Percentiles rank a stretch among this genome's conserved stretches.
These are phyloP conservation scores for Pezicula carpinea DNA, from an alignment of 2,329 filamentous ascomycete genomes.

Conservation along the genomic window DNA sequence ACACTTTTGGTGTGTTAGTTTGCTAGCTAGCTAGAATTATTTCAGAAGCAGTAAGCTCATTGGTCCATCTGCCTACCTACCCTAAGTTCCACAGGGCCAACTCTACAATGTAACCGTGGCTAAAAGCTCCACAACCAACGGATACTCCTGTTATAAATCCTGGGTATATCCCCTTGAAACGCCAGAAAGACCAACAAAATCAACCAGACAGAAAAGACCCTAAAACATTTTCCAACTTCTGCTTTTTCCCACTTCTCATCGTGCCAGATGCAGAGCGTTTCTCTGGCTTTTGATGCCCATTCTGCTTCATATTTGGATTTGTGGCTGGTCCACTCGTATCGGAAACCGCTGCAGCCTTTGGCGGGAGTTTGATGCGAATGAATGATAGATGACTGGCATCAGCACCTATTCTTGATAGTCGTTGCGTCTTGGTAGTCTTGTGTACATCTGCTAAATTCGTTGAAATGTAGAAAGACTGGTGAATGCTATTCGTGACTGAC, in stretches of 20 bases:
- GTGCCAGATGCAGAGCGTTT: neutral
- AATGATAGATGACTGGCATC: neutral
- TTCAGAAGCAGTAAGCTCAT: no score
- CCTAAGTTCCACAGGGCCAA: no score
- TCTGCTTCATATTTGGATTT: neutral
- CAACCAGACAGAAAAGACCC: slow-evolving; percentile 14
- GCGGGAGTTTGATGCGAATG: slow-evolving; percentile 9
- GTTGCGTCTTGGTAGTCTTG: no score
- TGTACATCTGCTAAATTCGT: neutral
- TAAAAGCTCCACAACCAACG: no score
- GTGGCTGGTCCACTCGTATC: no score
- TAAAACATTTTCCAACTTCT: slow-evolving; percentile 17
- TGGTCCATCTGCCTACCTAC: no score
- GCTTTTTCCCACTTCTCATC: slow-evolving; percentile 16
- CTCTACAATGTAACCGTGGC: no score
- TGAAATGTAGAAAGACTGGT: no score
- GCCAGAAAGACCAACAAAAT: neutral
- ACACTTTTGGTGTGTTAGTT: no score
- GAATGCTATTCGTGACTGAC: slow-evolving; percentile 9
- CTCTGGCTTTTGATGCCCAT: neutral
- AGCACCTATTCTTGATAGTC: neutral
- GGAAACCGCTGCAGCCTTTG: neutral
- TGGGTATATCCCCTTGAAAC: no score
- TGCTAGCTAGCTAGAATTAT: no score
- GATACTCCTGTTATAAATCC: no score